Percentiles rank a stretch among this genome's conserved stretches.
Conservation (phyloP, 768 basidiomycete species). For the Leccinum sublutescens region DNA sequence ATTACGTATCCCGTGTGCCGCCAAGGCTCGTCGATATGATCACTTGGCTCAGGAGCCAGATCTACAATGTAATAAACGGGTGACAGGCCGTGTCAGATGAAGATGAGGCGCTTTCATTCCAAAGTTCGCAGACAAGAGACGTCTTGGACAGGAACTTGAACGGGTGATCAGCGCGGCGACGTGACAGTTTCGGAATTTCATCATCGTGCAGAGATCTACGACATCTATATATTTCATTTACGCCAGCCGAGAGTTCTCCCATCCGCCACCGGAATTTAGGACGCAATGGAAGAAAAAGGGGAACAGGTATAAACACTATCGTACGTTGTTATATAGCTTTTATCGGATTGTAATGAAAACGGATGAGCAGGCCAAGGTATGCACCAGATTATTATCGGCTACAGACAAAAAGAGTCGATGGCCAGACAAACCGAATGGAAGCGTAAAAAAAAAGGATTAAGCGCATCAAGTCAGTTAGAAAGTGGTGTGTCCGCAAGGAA, state of each 20-base stretch:
- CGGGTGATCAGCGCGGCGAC: background rate
- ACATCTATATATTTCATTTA: constrained; percentile 8
- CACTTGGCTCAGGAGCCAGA: background rate
- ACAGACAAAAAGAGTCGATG: constrained; percentile 14
- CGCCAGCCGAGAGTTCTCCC: background rate
- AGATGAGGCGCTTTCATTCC: background rate
- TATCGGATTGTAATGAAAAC: constrained; percentile 5
- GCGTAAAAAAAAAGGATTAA: background rate
- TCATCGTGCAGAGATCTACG: constrained; percentile 2
- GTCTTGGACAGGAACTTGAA: background rate
- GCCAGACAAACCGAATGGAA: constrained; percentile 12
- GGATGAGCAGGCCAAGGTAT: constrained; percentile 24
- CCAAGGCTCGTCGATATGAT: too few relatives aligned
- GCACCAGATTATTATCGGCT: constrained; percentile 24
- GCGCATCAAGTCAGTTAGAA: constrained; percentile 1
- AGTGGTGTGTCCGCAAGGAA: background rate
- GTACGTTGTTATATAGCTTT: constrained; percentile 24
- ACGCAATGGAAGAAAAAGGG: background rate
- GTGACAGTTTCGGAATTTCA: background rate
- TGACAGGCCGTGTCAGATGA: background rate
- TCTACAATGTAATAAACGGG: too few relatives aligned
- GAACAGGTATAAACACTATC: constrained; percentile 32
- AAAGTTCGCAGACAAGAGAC: background rate
- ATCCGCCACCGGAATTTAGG: background rate
- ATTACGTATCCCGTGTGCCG: too few relatives aligned